These are phyloP conservation scores for Puya raimondii DNA, from an alignment of 176 grass and related monocot genomes.

Conservation along the genomic window DNA sequence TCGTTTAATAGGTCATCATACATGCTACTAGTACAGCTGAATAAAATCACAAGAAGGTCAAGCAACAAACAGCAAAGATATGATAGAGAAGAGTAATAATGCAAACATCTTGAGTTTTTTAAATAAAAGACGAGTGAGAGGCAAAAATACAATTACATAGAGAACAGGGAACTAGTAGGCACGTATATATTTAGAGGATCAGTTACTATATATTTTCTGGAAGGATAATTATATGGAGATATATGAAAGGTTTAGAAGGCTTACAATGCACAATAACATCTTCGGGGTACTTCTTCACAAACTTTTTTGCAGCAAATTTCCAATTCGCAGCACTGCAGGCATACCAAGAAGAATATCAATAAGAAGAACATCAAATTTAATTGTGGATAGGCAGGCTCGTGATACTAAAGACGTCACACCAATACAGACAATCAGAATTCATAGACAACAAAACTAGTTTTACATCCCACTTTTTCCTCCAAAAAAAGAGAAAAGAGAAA, in stretches of 20 bases:
- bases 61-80: no score
- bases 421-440: background rate
- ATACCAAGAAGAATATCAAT: background rate
- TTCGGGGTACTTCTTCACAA: conserved; percentile 66
- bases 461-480: background rate
- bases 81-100: no score
- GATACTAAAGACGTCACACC: background rate
- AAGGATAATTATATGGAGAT: background rate
- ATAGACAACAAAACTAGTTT: background rate
- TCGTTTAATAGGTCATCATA: no score
- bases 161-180: no score
- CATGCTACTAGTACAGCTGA: no score
- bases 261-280: conserved; percentile 80
- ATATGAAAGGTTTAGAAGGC: conserved; percentile 16
- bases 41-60: no score
- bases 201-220: background rate
- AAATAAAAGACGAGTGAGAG: no score
- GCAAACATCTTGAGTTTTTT: no score
- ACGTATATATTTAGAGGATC: no score
- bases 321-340: conserved; percentile 72
- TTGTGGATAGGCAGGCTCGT: background rate
- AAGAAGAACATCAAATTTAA: background rate
- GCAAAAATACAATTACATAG: no score
- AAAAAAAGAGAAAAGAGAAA: conserved; percentile 11
- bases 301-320: conserved; percentile 71